These are phyloP conservation scores for Sarocladium oryzae DNA, from an alignment of 2,329 filamentous ascomycete species.

Conservation along the genomic window DNA sequence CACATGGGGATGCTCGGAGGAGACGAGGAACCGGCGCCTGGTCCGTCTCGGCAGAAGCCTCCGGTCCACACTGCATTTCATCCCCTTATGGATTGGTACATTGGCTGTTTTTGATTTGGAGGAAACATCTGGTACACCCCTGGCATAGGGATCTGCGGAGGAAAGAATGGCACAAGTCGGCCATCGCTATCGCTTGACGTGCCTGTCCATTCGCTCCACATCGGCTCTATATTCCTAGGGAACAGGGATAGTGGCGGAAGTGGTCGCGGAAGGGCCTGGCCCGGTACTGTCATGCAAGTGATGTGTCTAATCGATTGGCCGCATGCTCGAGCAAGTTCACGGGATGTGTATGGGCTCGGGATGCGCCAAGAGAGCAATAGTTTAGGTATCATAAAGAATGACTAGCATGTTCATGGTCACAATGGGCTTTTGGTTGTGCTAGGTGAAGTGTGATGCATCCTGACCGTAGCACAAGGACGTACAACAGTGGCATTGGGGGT, in stretches of 20 bases:
- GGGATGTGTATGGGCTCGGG: not conserved
- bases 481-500: too few species aligned
- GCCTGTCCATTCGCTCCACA: not conserved
- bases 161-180: not conserved
- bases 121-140: not conserved
- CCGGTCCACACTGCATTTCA: not conserved
- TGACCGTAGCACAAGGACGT: too few species aligned
- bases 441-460: too few species aligned
- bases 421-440: too few species aligned
- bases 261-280: not conserved
- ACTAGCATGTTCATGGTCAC: not conserved
- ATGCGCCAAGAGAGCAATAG: conserved; percentile 1
- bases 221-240: not conserved
- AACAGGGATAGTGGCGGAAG: not conserved
- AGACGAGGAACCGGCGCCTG: conserved; percentile 3
- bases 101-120: conserved; percentile 2
- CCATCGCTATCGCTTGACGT: not conserved
- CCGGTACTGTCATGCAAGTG: not conserved
- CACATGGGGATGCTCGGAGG: not conserved
- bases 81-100: conserved; percentile 1
- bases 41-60: not conserved
- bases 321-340: not conserved
- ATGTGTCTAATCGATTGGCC: not conserved
- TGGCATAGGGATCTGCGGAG: not conserved
- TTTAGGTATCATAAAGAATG: conserved; percentile 4